Evolutionary conservation across 2,329 filamentous ascomycete genomes (phyloP).

Genomic region (Aspergillus terreus): DNA sequence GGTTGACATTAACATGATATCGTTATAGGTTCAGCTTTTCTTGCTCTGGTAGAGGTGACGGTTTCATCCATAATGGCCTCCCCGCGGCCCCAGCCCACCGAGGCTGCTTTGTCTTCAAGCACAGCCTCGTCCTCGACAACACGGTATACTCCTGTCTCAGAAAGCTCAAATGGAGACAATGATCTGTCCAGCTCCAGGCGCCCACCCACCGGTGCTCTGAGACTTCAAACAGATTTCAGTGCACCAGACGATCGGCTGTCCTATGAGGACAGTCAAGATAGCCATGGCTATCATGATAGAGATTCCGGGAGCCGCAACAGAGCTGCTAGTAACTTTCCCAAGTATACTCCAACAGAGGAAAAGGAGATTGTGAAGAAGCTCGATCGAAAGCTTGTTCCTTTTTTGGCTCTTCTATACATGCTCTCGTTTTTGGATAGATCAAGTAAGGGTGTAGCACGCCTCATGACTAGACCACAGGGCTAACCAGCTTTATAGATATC

Average conservation of each 20-base stretch:
- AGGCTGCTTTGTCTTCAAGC: slow-evolving; percentile 24
- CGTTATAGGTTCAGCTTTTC: neutral
- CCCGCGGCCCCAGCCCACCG: slow-evolving; percentile 22
- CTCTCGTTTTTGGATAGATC: slow-evolving; percentile 82
- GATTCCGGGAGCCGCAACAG: slow-evolving; percentile 10
- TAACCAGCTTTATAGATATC: slow-evolving; percentile 42
- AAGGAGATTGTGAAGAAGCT: slow-evolving; percentile 67
- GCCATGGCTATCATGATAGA: slow-evolving; percentile 27
- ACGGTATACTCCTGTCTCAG: slow-evolving; percentile 35
- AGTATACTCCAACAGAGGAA: slow-evolving; percentile 64
- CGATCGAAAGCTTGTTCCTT: slow-evolving; percentile 72
- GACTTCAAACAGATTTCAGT: slow-evolving; percentile 34
- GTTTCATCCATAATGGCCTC: slow-evolving; percentile 17
- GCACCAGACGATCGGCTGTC: slow-evolving; percentile 16
- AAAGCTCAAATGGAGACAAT: slow-evolving; percentile 24
- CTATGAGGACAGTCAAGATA: slow-evolving; percentile 23
- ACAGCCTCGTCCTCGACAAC: slow-evolving; percentile 20
- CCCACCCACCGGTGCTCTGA: slow-evolving; percentile 20
- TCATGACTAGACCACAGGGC: slow-evolving; percentile 4
- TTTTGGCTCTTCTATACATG: slow-evolving; percentile 79
- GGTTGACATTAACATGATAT: neutral
- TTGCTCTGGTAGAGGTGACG: neutral
- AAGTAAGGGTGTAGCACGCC: slow-evolving; percentile 48
- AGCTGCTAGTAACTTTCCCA: slow-evolving; percentile 21
- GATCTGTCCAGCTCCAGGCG: slow-evolving; percentile 12